phyloP scores from a whole-genome alignment of 2,329 filamentous ascomycete genomes.

The Penicillium frequentans region DNA sequence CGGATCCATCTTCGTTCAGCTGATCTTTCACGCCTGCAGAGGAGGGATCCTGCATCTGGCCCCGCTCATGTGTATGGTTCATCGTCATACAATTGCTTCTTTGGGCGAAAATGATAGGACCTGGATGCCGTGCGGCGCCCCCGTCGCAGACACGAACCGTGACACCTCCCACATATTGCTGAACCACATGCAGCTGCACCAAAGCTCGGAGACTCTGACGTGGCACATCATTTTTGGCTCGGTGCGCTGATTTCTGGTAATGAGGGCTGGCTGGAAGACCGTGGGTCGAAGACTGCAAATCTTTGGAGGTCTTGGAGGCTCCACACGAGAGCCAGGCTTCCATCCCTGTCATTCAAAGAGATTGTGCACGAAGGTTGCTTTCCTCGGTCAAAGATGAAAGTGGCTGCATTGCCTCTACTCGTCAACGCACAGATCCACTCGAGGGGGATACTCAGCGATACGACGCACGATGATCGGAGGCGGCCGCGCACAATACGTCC shows the following conservation, averaged over 20 bases:
- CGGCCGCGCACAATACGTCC: constrained; percentile 18
- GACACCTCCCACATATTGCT: constrained; percentile 34
- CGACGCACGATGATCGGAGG: constrained; percentile 23
- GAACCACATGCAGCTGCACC: constrained; percentile 40
- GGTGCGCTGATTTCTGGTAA: constrained; percentile 24
- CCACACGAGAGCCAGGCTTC: constrained; percentile 9
- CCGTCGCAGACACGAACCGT: constrained; percentile 35
- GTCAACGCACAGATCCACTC: constrained; percentile 4
- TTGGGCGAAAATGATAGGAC: constrained; percentile 34
- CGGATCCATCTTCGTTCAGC: constrained; percentile 38
- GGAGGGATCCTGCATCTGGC: constrained; percentile 37
- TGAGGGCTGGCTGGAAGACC: constrained; percentile 24
- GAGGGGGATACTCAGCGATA: constrained; percentile 8
- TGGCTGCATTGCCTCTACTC: constrained; percentile 14
- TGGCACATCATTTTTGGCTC: constrained; percentile 40
- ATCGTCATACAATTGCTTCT: constrained; percentile 25
- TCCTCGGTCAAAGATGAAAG: constrained; percentile 7
- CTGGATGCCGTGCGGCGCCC: constrained; percentile 28
- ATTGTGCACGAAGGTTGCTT: constrained; percentile 10
- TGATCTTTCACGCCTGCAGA: constrained; percentile 44
- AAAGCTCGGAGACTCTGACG: constrained; percentile 42
- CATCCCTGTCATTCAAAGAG: constrained; percentile 9
- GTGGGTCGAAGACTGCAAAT: constrained; percentile 24
- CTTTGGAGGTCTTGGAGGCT: constrained; percentile 14
- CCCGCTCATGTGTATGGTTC: constrained; percentile 39